These are phyloP conservation scores for Coleophoma eucalyptorum DNA, from an alignment of 2,329 filamentous ascomycete genomes.

Conservation along the genomic window DNA sequence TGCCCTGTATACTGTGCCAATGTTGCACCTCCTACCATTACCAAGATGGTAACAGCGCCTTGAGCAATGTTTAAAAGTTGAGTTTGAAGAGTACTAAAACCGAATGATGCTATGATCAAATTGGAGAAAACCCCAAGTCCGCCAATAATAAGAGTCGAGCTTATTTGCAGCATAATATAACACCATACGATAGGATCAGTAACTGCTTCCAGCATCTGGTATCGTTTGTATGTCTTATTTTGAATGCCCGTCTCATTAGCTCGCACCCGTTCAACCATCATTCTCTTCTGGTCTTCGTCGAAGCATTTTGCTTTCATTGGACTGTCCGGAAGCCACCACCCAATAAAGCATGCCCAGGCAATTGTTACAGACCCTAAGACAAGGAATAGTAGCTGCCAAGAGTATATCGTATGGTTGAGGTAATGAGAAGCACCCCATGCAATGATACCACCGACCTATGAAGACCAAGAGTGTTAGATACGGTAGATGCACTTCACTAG, in stretches of 20 bases:
- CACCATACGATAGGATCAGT: slow-evolving; percentile 24
- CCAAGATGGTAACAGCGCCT: slow-evolving; percentile 20
- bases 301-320: slow-evolving; percentile 17
- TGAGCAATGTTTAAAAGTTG: slow-evolving; percentile 27
- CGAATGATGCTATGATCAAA: slow-evolving; percentile 25
- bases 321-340: slow-evolving; percentile 24
- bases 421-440: slow-evolving; percentile 33
- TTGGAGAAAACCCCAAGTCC: slow-evolving; percentile 33
- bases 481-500: background rate
- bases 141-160: slow-evolving; percentile 26
- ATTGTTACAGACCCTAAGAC: slow-evolving; percentile 34
- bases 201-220: slow-evolving; percentile 33
- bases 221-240: slow-evolving; percentile 32
- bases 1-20: slow-evolving; percentile 15
- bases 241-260: slow-evolving; percentile 19
- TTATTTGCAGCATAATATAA: slow-evolving; percentile 19
- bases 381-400: slow-evolving; percentile 40
- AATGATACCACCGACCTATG: slow-evolving; percentile 31
- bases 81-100: slow-evolving; percentile 23
- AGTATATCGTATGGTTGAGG: slow-evolving; percentile 23
- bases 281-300: slow-evolving; percentile 15
- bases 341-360: slow-evolving; percentile 30
- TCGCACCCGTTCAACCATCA: slow-evolving; percentile 33
- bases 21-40: slow-evolving; percentile 21
- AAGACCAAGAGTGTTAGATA: background rate